Conservation (phyloP, 306 rosid species). For the Betula pendula region DNA sequence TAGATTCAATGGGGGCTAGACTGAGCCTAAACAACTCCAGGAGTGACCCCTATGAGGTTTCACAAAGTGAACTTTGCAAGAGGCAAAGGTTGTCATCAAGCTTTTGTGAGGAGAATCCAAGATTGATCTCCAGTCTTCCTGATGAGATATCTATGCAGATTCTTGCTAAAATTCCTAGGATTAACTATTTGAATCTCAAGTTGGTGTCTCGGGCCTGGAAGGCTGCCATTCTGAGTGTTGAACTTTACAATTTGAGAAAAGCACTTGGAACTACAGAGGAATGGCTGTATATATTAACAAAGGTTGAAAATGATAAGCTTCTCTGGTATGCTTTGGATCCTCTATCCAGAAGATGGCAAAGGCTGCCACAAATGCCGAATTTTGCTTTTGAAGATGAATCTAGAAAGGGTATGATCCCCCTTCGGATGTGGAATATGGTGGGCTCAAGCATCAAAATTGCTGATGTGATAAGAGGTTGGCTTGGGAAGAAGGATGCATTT, state of each 20-base stretch:
- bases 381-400: conserved; percentile 36
- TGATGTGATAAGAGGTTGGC: conserved; percentile 37
- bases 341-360: conserved; percentile 39
- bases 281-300: conserved; percentile 46
- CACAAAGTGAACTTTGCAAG: conserved; percentile 35
- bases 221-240: conserved; percentile 31
- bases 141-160: conserved; percentile 41
- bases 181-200: conserved; percentile 32
- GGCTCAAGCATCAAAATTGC: conserved; percentile 38
- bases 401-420: conserved; percentile 31
- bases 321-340: conserved; percentile 49
- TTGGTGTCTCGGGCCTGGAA: conserved; percentile 41
- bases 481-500: conserved; percentile 38
- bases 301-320: conserved; percentile 36
- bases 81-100: conserved; percentile 32
- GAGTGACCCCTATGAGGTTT: conserved; percentile 13
- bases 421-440: conserved; percentile 34
- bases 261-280: conserved; percentile 44
- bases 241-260: conserved; percentile 37
- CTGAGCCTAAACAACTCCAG: conserved; percentile 28
- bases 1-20: conserved; percentile 31
- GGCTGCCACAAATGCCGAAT: conserved; percentile 43
- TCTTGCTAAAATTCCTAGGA: conserved; percentile 44
- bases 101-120: conserved; percentile 24
- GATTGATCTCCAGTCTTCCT: conserved; percentile 43